A percentile compares a stretch with the other conserved stretches of the same genome.
Conservation (phyloP, 768 basidiomycete genomes). For the Clavaria fumosa region DNA sequence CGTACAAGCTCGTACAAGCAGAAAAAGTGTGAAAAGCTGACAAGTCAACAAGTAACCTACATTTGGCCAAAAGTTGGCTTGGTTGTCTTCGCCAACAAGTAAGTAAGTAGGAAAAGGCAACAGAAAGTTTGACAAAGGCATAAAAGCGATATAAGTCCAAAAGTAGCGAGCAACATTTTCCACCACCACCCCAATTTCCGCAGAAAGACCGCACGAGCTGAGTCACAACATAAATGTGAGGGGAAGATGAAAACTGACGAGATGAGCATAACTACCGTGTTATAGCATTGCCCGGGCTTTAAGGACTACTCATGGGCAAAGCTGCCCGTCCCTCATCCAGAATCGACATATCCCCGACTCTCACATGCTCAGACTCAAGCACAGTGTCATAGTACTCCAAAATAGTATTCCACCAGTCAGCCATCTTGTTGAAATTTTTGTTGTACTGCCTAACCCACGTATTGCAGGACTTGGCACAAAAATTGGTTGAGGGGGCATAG, state of each 20-base stretch:
- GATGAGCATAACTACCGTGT: too few relatives aligned
- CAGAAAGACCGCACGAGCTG: not conserved
- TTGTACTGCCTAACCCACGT: slow-evolving; percentile 2
- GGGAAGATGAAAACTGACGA: not conserved
- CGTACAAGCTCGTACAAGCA: too few relatives aligned
- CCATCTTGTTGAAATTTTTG: slow-evolving; percentile 1
- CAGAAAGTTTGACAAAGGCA: too few relatives aligned
- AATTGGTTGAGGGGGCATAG: not conserved
- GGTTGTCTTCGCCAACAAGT: too few relatives aligned
- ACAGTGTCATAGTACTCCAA: not conserved
- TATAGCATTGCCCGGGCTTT: not conserved
- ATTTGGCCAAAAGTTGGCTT: not conserved
- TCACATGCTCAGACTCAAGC: not conserved
- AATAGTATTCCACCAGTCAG: not conserved
- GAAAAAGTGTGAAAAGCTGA: not conserved
- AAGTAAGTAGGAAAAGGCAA: too few relatives aligned
- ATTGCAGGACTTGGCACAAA: not conserved
- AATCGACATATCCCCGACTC: not conserved
- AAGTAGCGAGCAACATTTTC: too few relatives aligned
- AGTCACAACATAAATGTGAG: not conserved
- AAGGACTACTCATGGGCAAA: slow-evolving; percentile 3
- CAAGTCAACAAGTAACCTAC: not conserved
- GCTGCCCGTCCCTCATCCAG: slow-evolving; percentile 2
- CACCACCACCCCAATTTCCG: too few relatives aligned
- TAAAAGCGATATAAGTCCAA: too few relatives aligned